Evolutionary conservation across 1,284 basidiomycete genomes (phyloP), one percentile per base, ranked within the genome.

Genomic region (Phellinidium pouzarii): DNA sequence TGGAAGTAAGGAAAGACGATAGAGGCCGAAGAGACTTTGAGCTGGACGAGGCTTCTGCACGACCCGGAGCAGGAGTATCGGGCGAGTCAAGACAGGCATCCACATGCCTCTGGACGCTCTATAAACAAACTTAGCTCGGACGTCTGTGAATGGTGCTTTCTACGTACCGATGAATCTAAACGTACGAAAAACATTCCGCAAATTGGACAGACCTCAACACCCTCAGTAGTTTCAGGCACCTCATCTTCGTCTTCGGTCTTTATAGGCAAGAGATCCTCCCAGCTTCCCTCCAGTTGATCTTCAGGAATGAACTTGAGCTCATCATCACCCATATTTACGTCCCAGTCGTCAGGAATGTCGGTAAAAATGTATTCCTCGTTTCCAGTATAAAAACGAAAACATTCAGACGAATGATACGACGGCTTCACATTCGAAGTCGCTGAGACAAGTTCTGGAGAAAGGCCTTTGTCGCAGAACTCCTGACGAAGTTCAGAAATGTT

Each of bases 321-420:
- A 58, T 86, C 83, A 58, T 88, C 83, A 4, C 75, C 80, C 59
- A 64, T 76, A 37, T 67, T 79, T 59, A 64, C 76, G 29, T 68
- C 73, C 84, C 84, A 87, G 17, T 77, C 76, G 23, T 46, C 53
- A 1, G 42, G 29, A 4, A 71, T 66, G 27, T 66, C 68, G 17
- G 58, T 59, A 36, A 67, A 65, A 43, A 65, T 62, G 46, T 66
- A 40, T 42, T 53, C 43, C 46, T 59, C 53, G 25, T 52, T 22
- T 14, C 22, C n/a, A 4, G 3, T 5, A 25, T 8, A 17, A 14
- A 23, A 17, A 19, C 14, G 19, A 40, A 3, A 20, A 17, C 4
- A 5, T 20, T 40, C 37, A 20, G 19, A n/a, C 12, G 19, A 17
- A 7, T 11, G 8, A 40, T 8, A 14, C 14, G 3, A 17, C 2